Base-by-base conservation (phyloP, 805 yeast genomes). In the Sugiyamaella qingdaonensis region DNA sequence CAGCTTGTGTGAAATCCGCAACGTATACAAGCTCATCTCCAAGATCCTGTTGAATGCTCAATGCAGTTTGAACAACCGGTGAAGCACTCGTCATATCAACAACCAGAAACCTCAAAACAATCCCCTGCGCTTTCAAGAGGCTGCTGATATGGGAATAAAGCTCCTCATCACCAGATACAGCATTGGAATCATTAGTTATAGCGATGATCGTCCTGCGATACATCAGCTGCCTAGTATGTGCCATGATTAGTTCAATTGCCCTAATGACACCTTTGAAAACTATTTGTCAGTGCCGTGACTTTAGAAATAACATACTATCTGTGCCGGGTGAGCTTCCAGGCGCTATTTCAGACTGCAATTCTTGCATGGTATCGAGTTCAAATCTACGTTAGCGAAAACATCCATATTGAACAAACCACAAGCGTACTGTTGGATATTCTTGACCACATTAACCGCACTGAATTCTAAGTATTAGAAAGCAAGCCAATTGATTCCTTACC, bases 191-290 rank as follows among this genome's bases (percentile, higher is more conserved):
- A 46, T 63, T 66, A 3, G 78, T 66, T 8, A 75, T 54, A 2
- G 76, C 65, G 10, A 72, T 67, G 5, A 77, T 55, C 41, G 69
- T 73, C 52, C 78, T 64, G 4, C 58, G 64, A 55, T 66, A 76
- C 51, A 70, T 71, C 33, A 60, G 55, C 10, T 60, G 55, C 34
- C 58, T 50, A 46, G 68, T 60, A 36, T 54, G 57, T 14, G 44
- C 47, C 19, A 33, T 41, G 56, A 75, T 68, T 41, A 68, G 54
- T 13, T 66, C 69, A n/a, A 72, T 58, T 0, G 76, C 77, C 27
- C 71, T 64, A 8, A 69, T 60, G 18, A 76, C 55, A 45, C 49
- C 54, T 41, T 46, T 39, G 41, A 65, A 19, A 7, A 51, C 54
- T 44, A 56, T 56, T 13, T 44, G 29, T 24, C 29, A 24, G 29